phyloP scores from a whole-genome alignment of 768 basidiomycete species.

The Suillus occidentalis region DNA sequence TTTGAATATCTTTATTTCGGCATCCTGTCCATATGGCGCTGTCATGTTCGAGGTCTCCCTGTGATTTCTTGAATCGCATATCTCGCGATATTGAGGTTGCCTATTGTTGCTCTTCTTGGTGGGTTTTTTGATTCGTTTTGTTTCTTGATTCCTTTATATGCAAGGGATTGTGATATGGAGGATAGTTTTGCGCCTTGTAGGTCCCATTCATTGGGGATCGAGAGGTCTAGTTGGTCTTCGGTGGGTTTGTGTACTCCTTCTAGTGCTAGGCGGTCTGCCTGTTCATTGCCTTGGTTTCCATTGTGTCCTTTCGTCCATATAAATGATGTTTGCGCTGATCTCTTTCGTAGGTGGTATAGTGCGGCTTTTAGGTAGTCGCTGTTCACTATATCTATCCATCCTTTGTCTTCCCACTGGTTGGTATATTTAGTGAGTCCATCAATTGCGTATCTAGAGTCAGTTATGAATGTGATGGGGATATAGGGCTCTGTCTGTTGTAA shows the following conservation, averaged over 20 bases:
- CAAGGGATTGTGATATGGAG: neutral
- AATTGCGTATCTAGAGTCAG: conserved; percentile 20
- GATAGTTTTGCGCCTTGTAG: neutral
- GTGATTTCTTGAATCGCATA: neutral
- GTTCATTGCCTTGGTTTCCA: conserved; percentile 20
- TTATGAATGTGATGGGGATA: conserved; percentile 5
- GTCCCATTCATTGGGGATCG: neutral
- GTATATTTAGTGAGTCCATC: conserved; percentile 7
- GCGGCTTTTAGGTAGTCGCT: conserved; percentile 18
- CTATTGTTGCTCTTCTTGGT: neutral
- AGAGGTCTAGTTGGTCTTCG: neutral
- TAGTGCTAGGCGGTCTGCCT: conserved; percentile 21
- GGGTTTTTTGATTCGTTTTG: neutral
- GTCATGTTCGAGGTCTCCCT: neutral
- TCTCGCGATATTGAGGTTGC: neutral
- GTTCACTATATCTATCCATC: conserved; percentile 24
- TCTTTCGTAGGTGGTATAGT: conserved; percentile 6
- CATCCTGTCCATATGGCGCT: neutral
- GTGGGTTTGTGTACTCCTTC: conserved; percentile 13
- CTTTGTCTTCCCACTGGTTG: conserved; percentile 22
- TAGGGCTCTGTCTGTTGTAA: neutral
- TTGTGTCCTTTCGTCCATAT: conserved; percentile 29
- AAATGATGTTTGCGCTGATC: conserved; percentile 17
- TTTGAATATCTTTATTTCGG: neutral
- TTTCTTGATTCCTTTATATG: neutral